Conservation (phyloP, 371 early-diverging fungal species). For the Mortierella sp. region DNA sequence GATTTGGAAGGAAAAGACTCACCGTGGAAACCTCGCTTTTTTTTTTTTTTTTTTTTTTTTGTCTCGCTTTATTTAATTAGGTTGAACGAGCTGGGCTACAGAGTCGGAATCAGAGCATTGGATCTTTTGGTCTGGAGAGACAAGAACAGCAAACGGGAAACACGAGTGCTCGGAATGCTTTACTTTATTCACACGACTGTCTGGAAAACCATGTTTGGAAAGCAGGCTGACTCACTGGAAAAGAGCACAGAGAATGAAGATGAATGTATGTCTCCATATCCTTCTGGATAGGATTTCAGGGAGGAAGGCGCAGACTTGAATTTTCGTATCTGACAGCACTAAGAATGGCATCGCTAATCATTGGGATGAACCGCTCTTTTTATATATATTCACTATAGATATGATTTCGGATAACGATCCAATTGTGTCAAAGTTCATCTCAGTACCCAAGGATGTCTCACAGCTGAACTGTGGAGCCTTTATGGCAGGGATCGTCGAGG, state of each 20-base stretch:
- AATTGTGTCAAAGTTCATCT: conserved; percentile 86
- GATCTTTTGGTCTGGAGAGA: conserved; percentile 93
- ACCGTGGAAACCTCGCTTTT: conserved; percentile 2
- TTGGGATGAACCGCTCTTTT: neutral
- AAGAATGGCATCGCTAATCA: neutral
- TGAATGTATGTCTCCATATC: conserved; percentile 76
- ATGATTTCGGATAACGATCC: conserved; percentile 99
- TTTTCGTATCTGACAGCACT: neutral
- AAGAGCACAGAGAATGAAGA: conserved; percentile 95
- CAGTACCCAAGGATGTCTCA: conserved; percentile 92
- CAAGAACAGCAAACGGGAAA: conserved; percentile 89
- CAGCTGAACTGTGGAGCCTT: conserved; percentile 94
- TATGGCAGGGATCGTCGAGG: conserved; percentile 96
- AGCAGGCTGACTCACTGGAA: conserved; percentile 94
- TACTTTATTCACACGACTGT: conserved; percentile 92
- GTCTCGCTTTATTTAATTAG: conserved; percentile 55
- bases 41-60: neutral
- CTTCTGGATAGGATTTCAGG: neutral
- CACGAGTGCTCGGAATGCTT: conserved; percentile 84
- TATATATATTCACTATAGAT: conserved; percentile 64
- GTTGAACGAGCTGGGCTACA: conserved; percentile 92
- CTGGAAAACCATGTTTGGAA: conserved; percentile 95
- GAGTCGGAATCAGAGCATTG: conserved; percentile 89
- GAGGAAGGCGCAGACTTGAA: neutral
- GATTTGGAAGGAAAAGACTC: neutral